Conservation (phyloP, 192 early-diverging fungal species). For the Umbelopsis ramanniana region DNA sequence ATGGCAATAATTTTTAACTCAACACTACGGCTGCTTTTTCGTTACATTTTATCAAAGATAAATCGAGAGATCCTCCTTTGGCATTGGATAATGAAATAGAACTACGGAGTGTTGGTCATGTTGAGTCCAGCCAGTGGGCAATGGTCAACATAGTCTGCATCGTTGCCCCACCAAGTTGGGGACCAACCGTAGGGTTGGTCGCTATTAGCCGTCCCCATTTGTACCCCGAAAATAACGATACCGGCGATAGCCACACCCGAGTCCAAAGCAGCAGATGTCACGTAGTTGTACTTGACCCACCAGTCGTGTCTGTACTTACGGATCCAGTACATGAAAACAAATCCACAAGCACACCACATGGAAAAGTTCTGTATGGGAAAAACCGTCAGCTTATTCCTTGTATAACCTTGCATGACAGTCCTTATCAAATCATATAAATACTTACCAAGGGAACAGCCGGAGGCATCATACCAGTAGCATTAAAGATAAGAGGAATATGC, state of each 20-base stretch:
- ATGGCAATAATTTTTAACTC: no score
- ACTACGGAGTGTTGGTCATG: slow-evolving; percentile 8
- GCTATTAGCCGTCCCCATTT: slow-evolving; percentile 11
- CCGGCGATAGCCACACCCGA: slow-evolving; percentile 51
- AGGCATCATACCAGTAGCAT: slow-evolving; percentile 57
- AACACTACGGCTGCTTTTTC: no score
- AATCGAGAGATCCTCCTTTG: background rate
- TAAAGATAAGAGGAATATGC: slow-evolving; percentile 62
- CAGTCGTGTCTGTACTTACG: slow-evolving; percentile 55
- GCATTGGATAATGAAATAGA: background rate
- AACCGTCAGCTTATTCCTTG: slow-evolving; percentile 29
- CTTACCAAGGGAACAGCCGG: slow-evolving; percentile 49
- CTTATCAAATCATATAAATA: background rate
- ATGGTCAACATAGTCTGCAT: slow-evolving; percentile 28
- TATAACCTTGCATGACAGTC: background rate
- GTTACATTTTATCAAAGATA: background rate
- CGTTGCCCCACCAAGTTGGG: slow-evolving; percentile 36
- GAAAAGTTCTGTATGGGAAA: slow-evolving; percentile 37
- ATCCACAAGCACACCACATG: slow-evolving; percentile 51
- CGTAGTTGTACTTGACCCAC: slow-evolving; percentile 73
- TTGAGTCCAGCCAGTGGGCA: slow-evolving; percentile 33
- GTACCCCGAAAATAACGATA: slow-evolving; percentile 45
- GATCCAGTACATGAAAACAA: slow-evolving; percentile 57
- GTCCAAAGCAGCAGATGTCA: slow-evolving; percentile 65
- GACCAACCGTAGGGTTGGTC: slow-evolving; percentile 24